phyloP scores from a whole-genome alignment of 192 early-diverging fungal species.

The Entomortierella parvispora region DNA sequence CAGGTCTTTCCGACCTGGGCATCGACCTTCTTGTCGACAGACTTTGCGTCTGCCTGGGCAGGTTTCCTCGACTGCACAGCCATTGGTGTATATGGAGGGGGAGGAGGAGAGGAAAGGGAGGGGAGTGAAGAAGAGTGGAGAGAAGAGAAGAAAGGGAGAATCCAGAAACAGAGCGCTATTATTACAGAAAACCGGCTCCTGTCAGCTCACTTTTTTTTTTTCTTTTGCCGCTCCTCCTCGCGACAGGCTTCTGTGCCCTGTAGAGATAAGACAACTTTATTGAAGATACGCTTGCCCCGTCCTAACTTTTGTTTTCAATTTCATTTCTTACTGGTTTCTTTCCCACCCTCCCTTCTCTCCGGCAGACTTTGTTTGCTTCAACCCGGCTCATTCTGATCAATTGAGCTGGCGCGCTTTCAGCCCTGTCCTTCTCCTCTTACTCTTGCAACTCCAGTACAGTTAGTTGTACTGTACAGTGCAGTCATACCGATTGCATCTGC shows the following conservation, averaged over 20 bases:
- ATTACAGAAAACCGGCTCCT: neutral
- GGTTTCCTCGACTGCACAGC: conserved; percentile 49
- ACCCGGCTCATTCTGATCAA: too few relatives aligned
- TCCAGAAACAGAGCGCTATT: neutral
- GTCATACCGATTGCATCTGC: too few relatives aligned
- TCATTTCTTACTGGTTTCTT: too few relatives aligned
- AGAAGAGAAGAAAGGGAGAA: neutral
- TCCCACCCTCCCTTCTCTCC: too few relatives aligned
- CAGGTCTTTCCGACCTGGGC: conserved; percentile 78
- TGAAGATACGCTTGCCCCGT: too few relatives aligned
- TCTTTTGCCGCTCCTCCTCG: too few relatives aligned
- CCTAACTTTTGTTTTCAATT: too few relatives aligned
- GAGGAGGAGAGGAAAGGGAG: neutral
- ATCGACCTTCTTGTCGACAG: conserved; percentile 28
- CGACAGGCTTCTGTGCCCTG: neutral
- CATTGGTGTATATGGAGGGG: conserved; percentile 12
- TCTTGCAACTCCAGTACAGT: too few relatives aligned
- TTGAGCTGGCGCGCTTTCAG: too few relatives aligned
- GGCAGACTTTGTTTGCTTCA: too few relatives aligned
- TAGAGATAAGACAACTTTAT: neutral
- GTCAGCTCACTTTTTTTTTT: neutral
- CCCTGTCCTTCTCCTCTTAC: too few relatives aligned
- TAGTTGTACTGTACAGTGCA: too few relatives aligned
- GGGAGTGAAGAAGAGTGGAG: neutral
- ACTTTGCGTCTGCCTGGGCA: conserved; percentile 11